A percentile compares a stretch with the other conserved stretches of the same genome.
Conservation (phyloP, 768 basidiomycete species). For the Suillus clintonianus region DNA sequence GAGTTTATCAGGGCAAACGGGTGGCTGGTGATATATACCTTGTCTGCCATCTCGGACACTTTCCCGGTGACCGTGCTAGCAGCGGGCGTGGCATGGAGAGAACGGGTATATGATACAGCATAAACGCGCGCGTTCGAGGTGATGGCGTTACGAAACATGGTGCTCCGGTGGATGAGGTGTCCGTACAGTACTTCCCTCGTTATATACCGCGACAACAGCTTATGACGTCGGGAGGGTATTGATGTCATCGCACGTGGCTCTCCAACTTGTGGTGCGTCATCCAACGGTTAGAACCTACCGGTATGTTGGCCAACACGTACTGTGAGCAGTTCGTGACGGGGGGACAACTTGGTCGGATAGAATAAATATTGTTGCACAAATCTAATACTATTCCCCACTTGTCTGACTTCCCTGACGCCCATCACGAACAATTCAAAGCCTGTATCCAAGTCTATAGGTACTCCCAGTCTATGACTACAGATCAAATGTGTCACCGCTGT, state of each 20-base stretch:
- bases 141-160: neutral
- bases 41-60: conserved; percentile 39
- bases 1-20: neutral
- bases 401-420: no score
- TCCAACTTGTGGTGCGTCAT: neutral
- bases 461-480: neutral
- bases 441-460: neutral
- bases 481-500: no score
- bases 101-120: conserved; percentile 10
- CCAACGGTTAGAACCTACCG: no score
- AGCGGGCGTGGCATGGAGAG: conserved; percentile 32
- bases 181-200: neutral
- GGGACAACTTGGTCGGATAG: conserved; percentile 25
- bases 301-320: no score
- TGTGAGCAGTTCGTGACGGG: conserved; percentile 2
- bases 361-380: neutral
- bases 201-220: neutral
- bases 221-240: conserved; percentile 7
- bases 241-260: conserved; percentile 9
- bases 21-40: conserved; percentile 20
- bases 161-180: neutral
- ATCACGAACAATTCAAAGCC: no score
- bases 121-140: neutral
- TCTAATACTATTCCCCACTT: no score
- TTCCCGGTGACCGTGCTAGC: conserved; percentile 38